Base-by-base conservation (phyloP, 768 basidiomycete species). In the Lactifluus subvellereus region DNA sequence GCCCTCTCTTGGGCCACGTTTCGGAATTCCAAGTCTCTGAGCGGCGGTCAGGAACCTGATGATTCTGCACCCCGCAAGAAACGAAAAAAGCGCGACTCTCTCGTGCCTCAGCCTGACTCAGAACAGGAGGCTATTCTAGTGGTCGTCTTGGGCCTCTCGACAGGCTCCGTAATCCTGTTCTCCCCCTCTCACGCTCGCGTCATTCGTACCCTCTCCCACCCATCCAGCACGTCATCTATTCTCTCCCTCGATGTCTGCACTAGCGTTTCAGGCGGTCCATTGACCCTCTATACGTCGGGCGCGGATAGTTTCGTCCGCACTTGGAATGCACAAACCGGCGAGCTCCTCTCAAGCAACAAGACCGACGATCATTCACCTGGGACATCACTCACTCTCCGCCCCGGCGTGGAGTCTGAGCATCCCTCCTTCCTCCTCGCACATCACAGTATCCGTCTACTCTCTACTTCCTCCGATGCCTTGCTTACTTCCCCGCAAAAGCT, bases 181-280 rank as follows among this genome's bases (percentile, higher is more conserved):
- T 87, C 87, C 14, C 84, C 85, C 0, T 76, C 77, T 1, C 84
- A 85, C 69, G 82, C 80, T 53, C 78, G 80, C 58, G 72, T 86
- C 45, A 60, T 86, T 22, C 78, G 79, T 40, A 84, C 80, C 0
- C 72, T 88, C 51, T 80, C 82, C 8, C 81, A 84, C 66, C 73
- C 84, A 10, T 77, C 81, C 10, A 84, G 81, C 68, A 78, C 79
- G 6, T 74, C 84, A 56, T 70, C 82, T 37, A 77, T 88, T 54
- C 70, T 84, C 35, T 78, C 84, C 43, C 70, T 84, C 11, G 76
- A 78, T 45, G 67, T 73, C 27, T 72, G 72, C 33, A 67, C 75
- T 59, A 67, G 68, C 45, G 59, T 50, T 13, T 66, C 67, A 32
- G 72, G 73, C 43, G 73, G 71, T 38, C 60, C 71, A 32, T 70